Base-by-base conservation (phyloP, 2,329 filamentous ascomycete genomes). In the Xylaria multiplex region DNA sequence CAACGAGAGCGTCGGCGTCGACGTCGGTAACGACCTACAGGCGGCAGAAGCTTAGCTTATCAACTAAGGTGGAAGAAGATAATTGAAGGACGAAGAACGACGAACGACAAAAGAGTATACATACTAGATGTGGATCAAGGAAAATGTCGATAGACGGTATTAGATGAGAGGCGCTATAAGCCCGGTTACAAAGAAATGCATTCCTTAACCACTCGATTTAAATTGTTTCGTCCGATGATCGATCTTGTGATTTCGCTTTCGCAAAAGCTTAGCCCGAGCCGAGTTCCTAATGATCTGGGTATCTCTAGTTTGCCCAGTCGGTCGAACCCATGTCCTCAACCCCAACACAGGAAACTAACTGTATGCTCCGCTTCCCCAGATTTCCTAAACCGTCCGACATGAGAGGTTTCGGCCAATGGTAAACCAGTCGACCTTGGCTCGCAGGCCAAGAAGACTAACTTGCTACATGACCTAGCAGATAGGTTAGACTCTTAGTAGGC, bases 131-230 rank as follows among this genome's bases (percentile, higher is more conserved):
- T 32, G 56, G 56, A 45, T 56, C 46, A 46, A 49, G 59, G 54
- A 68, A 68, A 49, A 67, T 54, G 53, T 69, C 64, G 43, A 71
- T 73, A 73, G 72, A 73, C 53, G 62, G 52, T 46, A 69, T 71
- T 74, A 73, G 69, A 74, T 53, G 58, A 69, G 59, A 67, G 68
- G 46, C 50, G 50, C 30, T 43, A 46, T 52, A n/a, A 24, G 30
- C 30, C 56, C 59, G 46, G 58, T 65, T 64, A 64, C 42, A 66
- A 67, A 69, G 54, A 50, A 70, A 69, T 65, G 57, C 52, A 58
- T 49, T 56, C 57, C 54, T 57, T 49, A 42, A 40, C 24, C 8
- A 30, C 32, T 13, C 5, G 27, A 27, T 27, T 27, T 27, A 27
- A 27, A 27, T 5, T 27, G 27, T 27, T 27, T 27, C 19, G 19